Evolutionary conservation across 2,329 filamentous ascomycete genomes (phyloP).

Genomic region (Dactylellina parvicollis): DNA sequence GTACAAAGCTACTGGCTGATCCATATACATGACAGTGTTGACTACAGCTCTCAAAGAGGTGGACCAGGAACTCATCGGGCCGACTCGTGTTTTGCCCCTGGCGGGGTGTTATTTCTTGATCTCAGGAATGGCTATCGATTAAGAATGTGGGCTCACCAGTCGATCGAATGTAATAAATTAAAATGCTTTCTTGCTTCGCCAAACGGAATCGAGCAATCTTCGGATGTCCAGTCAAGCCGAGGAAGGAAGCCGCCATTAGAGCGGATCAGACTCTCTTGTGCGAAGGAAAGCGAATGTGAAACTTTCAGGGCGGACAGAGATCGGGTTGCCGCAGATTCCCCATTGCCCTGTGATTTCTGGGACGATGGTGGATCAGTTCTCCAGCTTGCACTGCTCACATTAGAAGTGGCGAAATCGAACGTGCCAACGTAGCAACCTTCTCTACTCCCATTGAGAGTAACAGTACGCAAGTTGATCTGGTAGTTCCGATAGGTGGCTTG

Average conservation of each 20-base stretch:
- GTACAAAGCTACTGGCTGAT: constrained; percentile 35
- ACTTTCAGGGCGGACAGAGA: constrained; percentile 14
- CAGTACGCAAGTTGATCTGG: constrained; percentile 31
- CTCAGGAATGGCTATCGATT: no score
- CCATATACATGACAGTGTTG: constrained; percentile 51
- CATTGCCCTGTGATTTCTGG: neutral
- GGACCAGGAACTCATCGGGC: constrained; percentile 41
- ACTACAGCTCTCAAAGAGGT: constrained; percentile 31
- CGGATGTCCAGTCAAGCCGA: constrained; percentile 39
- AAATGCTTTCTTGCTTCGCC: constrained; percentile 46
- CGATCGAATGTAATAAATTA: constrained; percentile 43
- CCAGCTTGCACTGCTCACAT: neutral
- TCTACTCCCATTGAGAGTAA: constrained; percentile 11
- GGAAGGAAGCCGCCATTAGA: constrained; percentile 39
- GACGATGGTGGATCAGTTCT: neutral
- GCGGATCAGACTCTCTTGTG: constrained; percentile 28
- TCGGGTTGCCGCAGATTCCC: neutral
- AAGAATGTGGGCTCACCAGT: constrained; percentile 16
- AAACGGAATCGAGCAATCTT: constrained; percentile 34
- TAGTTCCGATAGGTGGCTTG: constrained; percentile 23
- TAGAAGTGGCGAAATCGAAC: constrained; percentile 2
- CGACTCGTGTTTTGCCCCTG: constrained; percentile 27
- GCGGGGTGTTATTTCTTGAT: neutral
- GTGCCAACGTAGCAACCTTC: constrained; percentile 45
- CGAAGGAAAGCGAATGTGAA: constrained; percentile 10